Percentiles rank a stretch among this genome's conserved stretches.
Conservation (phyloP, 768 basidiomycete genomes). For the Megacollybia marginata region DNA sequence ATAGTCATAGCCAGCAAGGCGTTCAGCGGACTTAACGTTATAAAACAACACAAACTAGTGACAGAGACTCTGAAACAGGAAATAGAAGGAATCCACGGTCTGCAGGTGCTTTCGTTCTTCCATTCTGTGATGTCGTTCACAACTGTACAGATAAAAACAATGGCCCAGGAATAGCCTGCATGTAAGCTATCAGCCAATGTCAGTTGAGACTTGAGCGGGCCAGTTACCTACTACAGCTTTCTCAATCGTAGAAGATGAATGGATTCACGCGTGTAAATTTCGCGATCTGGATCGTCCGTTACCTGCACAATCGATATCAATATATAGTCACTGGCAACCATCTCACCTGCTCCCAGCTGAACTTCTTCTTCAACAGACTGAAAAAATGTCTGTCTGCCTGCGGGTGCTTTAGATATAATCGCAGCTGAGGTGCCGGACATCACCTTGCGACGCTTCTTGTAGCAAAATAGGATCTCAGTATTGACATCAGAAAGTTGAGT, state of each 20-base stretch:
- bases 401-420: not conserved
- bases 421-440: constrained; percentile 1
- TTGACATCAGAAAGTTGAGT: constrained; percentile 45
- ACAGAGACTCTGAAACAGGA: constrained; percentile 82
- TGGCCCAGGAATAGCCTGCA: constrained; percentile 12
- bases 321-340: not conserved
- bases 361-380: constrained; percentile 65
- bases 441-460: constrained; percentile 90
- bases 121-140: not conserved
- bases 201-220: not conserved
- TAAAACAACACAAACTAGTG: constrained; percentile 93
- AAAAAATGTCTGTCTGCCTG: constrained; percentile 91
- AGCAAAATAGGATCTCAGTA: constrained; percentile 77
- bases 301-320: constrained; percentile 31
- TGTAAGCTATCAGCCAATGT: not conserved
- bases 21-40: constrained; percentile 79
- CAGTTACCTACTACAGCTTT: constrained; percentile 15
- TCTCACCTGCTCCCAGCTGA: constrained; percentile 61
- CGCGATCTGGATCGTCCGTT: constrained; percentile 52
- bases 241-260: constrained; percentile 54
- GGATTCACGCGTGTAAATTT: constrained; percentile 53
- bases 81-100: constrained; percentile 85
- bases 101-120: constrained; percentile 55
- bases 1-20: constrained; percentile 79
- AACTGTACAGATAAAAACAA: constrained; percentile 33